Evolutionary conservation across 202 grass and related monocot genomes (phyloP), one percentile per base, ranked within the genome.

Genomic region (Carex arenaria): DNA sequence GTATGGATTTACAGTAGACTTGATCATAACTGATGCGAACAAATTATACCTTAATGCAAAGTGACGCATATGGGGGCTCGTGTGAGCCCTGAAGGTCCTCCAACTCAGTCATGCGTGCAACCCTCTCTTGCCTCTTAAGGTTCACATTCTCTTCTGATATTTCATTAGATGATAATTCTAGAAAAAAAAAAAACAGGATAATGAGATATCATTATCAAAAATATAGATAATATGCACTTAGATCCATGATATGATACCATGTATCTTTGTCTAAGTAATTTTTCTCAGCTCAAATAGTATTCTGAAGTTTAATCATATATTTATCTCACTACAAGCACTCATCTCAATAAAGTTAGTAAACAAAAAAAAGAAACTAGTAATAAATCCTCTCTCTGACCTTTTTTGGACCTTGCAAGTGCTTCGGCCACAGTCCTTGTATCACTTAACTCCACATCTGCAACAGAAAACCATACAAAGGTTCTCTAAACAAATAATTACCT

Each of bases 61-160:
- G 95, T 63, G 84, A 84, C 73, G 95, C 90, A 56, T 91, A 94
- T 12, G 82, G 82, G 67, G 87, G 71, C 52, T 75, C 91, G 30
- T 51, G 84, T 53, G 90, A 68, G 87, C 84, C 90, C 88, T 94
- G 92, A 80, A 98, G 78, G 82, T 98, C 95, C 38, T 93, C 95
- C 83, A 98, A 93, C 80, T 93, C 95, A 78, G 90, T 98, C 95
- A 98, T 94, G 40, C 92, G 89, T 67, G 92, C 84, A 85, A 90
- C 92, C 72, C 84, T 94, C 81, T 88, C 55, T 40, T 68, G 66
- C 55, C 90, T 89, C 80, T 91, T 89, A 83, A 78, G 69, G 80
- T 85, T 86, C 61, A 79, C 71, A 83, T 93, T 89, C 67, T 98
- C 95, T 88, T 83, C 80, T 67, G 74, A 60, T 82, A 69, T 82